phyloP scores from a whole-genome alignment of 2,329 filamentous ascomycete species.

The Neofusicoccum kwambonambiense region DNA sequence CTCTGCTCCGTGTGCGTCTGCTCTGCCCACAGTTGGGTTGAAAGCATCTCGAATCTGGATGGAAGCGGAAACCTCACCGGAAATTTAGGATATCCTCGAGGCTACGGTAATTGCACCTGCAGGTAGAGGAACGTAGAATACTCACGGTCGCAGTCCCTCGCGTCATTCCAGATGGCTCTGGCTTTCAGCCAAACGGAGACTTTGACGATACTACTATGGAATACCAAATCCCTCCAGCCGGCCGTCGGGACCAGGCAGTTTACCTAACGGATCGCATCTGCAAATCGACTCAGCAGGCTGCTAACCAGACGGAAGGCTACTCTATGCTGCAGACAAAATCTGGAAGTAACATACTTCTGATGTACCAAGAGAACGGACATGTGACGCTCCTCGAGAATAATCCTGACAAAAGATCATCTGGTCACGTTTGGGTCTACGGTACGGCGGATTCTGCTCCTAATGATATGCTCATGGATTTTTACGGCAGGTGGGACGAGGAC shows the following conservation, averaged over 20 bases:
- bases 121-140: neutral
- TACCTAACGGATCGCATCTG: neutral
- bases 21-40: neutral
- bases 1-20: neutral
- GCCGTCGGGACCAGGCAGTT: neutral
- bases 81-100: neutral
- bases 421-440: neutral
- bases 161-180: neutral
- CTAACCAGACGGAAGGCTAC: neutral
- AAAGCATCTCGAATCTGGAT: neutral
- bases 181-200: neutral
- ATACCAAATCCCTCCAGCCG: neutral
- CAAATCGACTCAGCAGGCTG: neutral
- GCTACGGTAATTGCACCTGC: neutral
- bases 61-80: neutral
- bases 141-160: neutral
- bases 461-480: neutral
- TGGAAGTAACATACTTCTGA: neutral
- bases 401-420: neutral
- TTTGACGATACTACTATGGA: neutral
- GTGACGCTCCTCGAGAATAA: neutral
- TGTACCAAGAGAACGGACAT: neutral
- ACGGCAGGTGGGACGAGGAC: neutral
- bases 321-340: neutral
- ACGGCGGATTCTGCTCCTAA: neutral